phyloP scores from a whole-genome alignment of 495 filamentous ascomycete genomes.

The Aspergillus asperescens region DNA sequence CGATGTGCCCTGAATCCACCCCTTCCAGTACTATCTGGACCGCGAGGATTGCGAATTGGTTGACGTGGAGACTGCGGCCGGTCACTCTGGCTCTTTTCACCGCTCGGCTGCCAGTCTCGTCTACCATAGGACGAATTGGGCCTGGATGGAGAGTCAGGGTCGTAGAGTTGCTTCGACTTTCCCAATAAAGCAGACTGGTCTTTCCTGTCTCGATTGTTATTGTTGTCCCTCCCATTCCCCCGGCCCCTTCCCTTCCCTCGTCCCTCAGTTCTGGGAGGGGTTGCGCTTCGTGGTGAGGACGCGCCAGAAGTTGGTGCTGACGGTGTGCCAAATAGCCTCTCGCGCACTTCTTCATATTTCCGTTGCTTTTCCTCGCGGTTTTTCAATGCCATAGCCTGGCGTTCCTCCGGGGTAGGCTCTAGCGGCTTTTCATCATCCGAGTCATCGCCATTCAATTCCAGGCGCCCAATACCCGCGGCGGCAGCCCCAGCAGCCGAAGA shows the following conservation, averaged over 20 bases:
- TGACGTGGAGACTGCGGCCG: slow-evolving; percentile 47
- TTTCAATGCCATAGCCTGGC: slow-evolving; percentile 62
- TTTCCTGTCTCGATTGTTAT: slow-evolving; percentile 36
- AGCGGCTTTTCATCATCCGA: slow-evolving; percentile 59
- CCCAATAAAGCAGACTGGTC: slow-evolving; percentile 44
- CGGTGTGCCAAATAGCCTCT: slow-evolving; percentile 71
- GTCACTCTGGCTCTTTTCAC: slow-evolving; percentile 29
- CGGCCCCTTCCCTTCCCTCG: slow-evolving; percentile 38
- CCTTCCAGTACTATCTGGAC: slow-evolving; percentile 69
- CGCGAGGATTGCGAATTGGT: slow-evolving; percentile 62
- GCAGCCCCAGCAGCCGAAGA: slow-evolving; percentile 38
- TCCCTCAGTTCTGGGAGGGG: slow-evolving; percentile 52
- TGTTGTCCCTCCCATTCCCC: slow-evolving; percentile 31
- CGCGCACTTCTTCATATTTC: slow-evolving; percentile 78
- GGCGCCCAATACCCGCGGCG: slow-evolving; percentile 52
- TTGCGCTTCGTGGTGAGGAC: slow-evolving; percentile 56
- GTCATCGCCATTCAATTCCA: slow-evolving; percentile 53
- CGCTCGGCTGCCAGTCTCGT: slow-evolving; percentile 39
- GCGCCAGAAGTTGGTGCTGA: slow-evolving; percentile 43
- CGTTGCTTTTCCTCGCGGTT: slow-evolving; percentile 84
- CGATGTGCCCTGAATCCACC: slow-evolving; percentile 64
- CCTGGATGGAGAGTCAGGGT: slow-evolving; percentile 64
- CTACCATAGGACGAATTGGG: slow-evolving; percentile 49
- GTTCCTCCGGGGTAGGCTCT: slow-evolving; percentile 65
- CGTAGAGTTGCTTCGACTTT: slow-evolving; percentile 57